Base-by-base conservation (phyloP, 2,329 filamentous ascomycete species). In the Alternaria sp. region DNA sequence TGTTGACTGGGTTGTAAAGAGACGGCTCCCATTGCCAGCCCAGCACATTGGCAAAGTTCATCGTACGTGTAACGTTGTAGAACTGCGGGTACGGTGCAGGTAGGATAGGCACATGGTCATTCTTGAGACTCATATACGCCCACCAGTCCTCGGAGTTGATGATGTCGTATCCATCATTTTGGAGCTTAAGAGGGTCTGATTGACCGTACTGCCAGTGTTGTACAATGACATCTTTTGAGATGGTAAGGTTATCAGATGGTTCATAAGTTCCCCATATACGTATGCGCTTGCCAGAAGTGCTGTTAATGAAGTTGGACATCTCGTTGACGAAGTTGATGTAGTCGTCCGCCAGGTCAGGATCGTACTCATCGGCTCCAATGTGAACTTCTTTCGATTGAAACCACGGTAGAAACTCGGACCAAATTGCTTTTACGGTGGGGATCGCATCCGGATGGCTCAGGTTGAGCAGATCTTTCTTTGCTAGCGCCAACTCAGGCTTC, bases 61-160 rank as follows among this genome's bases (percentile, higher is more conserved):
- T 60, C 0, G 80, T 74, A 0, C 80, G 74, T n/a, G 73, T 73
- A 46, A 75, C 71, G 58, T 82, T 81, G 69, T 80, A 82, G 59
- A 80, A 80, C 42, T 82, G 80, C 1, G 80, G 79, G 48, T 83
- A 83, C 4, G 77, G 75, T 0, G 79, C 80, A 0, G 81, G 81
- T 0, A 79, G 55, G 34, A 82, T 82, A 2, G 80, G 81, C 50
- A 69, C 79, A 61, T 82, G 80, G 58, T 83, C 80, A 58, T 84
- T 85, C 58, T 85, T 85, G 51, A 86, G 65, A 5, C 79, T 81
- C 78, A 85, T 83, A 61, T 86, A 85, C 0, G 81, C 82, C 83
- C 81, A 83, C 80, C 80, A 82, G 60, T 83, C 81, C 41, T 83
- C 74, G 0, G 80, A 81, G 62, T 83, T 83, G 70, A 83, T 73